A percentile compares a stretch with the other conserved stretches of the same genome.
Conservation (phyloP, 305 asterid genomes). For the Solanum hybrid region DNA sequence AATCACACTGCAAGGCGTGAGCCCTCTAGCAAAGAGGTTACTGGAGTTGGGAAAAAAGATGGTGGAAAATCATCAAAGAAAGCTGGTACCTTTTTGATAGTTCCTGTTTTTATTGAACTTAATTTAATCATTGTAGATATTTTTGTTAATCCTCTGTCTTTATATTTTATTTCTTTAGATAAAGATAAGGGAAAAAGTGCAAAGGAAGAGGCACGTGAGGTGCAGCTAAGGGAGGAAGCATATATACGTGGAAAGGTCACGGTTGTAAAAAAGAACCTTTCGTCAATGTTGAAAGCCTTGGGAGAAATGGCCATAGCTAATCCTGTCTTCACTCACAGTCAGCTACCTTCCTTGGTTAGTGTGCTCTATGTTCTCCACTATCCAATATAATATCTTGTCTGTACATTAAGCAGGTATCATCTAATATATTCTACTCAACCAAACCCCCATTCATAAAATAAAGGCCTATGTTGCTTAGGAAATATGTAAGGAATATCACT, state of each 20-base stretch:
- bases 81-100: conserved; percentile 37
- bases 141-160: neutral
- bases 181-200: conserved; percentile 83
- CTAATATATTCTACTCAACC: neutral
- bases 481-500: neutral
- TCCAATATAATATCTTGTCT: neutral
- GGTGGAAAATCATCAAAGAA: conserved; percentile 61
- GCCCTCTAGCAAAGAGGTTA: conserved; percentile 40
- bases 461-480: neutral
- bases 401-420: neutral
- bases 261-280: conserved; percentile 55
- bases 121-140: neutral
- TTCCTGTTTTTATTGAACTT: neutral
- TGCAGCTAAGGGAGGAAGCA: conserved; percentile 89
- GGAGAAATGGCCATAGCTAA: conserved; percentile 94
- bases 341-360: conserved; percentile 91
- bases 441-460: neutral
- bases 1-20: conserved; percentile 52
- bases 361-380: neutral
- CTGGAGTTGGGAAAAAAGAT: conserved; percentile 61
- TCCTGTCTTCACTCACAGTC: conserved; percentile 91
- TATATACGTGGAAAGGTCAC: conserved; percentile 57
- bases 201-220: conserved; percentile 96
- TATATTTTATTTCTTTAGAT: conserved; percentile 30
- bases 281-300: conserved; percentile 77